These are phyloP conservation scores for Neurospora hispaniola DNA, from an alignment of 495 filamentous ascomycete genomes.

Conservation along the genomic window DNA sequence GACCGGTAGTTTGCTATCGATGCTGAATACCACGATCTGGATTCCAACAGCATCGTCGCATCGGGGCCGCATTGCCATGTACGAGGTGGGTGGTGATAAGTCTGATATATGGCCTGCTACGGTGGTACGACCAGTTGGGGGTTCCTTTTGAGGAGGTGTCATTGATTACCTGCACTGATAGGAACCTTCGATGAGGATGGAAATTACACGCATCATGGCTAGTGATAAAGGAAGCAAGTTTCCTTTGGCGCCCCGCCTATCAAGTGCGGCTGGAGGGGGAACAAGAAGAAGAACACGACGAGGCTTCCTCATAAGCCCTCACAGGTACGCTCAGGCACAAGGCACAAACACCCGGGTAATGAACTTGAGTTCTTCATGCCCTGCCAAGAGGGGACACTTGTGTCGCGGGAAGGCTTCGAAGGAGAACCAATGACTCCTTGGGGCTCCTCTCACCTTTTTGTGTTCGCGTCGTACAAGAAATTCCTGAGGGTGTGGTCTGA, in stretches of 20 bases:
- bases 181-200: neutral
- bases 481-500: neutral
- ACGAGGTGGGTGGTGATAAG: neutral
- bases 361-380: neutral
- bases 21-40: neutral
- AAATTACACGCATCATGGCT: neutral
- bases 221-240: neutral
- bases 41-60: neutral
- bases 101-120: neutral
- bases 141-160: neutral
- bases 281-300: neutral
- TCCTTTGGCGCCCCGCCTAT: neutral
- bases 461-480: neutral
- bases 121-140: neutral
- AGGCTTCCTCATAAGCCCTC: neutral
- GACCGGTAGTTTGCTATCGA: neutral
- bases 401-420: neutral
- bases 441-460: neutral
- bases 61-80: neutral
- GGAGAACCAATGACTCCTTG: neutral
- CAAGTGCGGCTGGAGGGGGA: neutral
- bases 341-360: neutral
- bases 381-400: neutral
- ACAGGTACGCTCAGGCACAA: neutral
- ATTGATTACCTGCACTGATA: neutral